Base-by-base conservation (phyloP, 2,329 filamentous ascomycete species). In the Nigrospora sphaerica region DNA sequence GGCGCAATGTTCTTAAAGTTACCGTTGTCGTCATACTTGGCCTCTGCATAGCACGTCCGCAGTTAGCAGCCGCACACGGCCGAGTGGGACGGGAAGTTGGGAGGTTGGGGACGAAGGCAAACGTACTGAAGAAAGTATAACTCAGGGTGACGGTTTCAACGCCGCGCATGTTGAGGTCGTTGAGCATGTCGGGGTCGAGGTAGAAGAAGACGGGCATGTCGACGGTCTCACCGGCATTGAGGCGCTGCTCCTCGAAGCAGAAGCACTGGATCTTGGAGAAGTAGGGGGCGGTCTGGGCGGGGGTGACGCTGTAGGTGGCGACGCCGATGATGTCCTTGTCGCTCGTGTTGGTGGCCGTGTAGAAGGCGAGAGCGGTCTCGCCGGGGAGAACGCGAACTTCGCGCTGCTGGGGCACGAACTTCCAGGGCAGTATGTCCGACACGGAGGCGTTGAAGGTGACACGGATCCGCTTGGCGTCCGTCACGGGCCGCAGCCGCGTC, bases 151-250 rank as follows among this genome's bases (percentile, higher is more conserved):
- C 90, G 2, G 91, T 95, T 70, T 96, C 89, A 52, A 98, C 88
- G 0, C 86, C 87, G 68, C 80, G 88, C 92, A 96, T 97, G 53
- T 86, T 91, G 44, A 92, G 73, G 66, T 98, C 93, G 56, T 86
- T 91, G 49, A 92, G 76, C 70, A 98, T 85, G 62, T 97, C 93
- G 1, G 93, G 93, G 62, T 98, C 93, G 54, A 98, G 86, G 67
- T 97, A 98, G 70, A 98, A 98, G 68, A 98, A 98, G 1, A 98
- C 95, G 0, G 93, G 95, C 95, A 98, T 98, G 66, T 98, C 93
- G 45, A 98, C 93, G 39, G 90, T 93, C 75, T 98, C 95, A 39
- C 92, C 91, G 6, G 91, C 91, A 62, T 93, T 92, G 54, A 98
- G 69, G 51, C 95, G 23, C 75, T 98, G 93, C 68, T 90, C 92